Percentiles rank a stretch among this genome's conserved stretches.
phyloP scores from a whole-genome alignment of 1,284 basidiomycete species.

The Tetrapyrgos nigripes region DNA sequence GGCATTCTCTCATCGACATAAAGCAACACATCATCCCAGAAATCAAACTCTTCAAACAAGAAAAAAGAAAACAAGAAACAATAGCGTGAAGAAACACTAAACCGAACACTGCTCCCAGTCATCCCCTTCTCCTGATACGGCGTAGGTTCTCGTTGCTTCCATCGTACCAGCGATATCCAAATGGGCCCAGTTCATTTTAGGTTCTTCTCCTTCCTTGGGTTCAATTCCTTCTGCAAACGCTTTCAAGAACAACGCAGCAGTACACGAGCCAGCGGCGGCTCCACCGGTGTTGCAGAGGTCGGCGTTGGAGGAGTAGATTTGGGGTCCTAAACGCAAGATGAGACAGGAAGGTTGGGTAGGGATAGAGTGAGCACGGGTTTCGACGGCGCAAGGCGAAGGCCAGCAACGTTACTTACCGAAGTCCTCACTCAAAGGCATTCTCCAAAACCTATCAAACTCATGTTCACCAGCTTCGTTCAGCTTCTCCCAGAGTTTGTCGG shows the following conservation, averaged over 20 bases:
- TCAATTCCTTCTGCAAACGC: constrained; percentile 81
- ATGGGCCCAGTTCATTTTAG: constrained; percentile 68
- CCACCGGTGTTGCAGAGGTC: constrained; percentile 58
- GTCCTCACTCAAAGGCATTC: constrained; percentile 84
- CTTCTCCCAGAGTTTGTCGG: constrained; percentile 78
- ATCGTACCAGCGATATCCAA: constrained; percentile 87
- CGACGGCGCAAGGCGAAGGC: neutral
- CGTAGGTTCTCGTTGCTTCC: constrained; percentile 65
- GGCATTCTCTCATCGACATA: no score
- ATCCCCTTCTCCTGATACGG: constrained; percentile 80
- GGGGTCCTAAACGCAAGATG: constrained; percentile 4
- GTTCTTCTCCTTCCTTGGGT: constrained; percentile 53
- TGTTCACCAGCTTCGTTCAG: constrained; percentile 74
- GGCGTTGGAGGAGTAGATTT: constrained; percentile 17
- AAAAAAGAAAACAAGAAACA: neutral
- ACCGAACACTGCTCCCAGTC: constrained; percentile 81
- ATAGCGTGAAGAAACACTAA: neutral
- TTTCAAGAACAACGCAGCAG: constrained; percentile 90
- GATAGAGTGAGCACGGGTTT: no score
- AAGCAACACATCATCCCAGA: no score
- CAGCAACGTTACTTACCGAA: constrained; percentile 51
- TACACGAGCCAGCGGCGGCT: constrained; percentile 75
- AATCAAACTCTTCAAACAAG: neutral
- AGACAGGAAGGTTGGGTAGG: no score
- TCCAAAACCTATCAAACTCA: constrained; percentile 86